Evolutionary conservation across 2,329 filamentous ascomycete species (phyloP).

Genomic region (Lachnellula suecica): DNA sequence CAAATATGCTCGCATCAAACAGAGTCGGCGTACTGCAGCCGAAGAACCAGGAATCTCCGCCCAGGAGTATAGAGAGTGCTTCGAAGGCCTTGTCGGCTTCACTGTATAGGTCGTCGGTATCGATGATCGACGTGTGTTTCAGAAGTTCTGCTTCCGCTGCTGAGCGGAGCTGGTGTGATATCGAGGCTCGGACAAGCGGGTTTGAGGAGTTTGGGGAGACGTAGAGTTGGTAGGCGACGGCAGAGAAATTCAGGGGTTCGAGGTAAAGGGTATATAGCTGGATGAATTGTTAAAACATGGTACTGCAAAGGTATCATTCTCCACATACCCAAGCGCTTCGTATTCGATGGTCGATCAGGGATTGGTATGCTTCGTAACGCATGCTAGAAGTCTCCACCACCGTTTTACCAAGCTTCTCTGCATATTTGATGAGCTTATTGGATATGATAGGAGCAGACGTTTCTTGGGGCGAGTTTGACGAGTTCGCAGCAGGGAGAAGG

Average conservation of each 20-base stretch:
- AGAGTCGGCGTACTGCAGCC: slow-evolving; percentile 55
- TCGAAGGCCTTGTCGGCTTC: slow-evolving; percentile 63
- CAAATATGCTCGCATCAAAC: slow-evolving; percentile 88
- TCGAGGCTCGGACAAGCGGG: slow-evolving; percentile 58
- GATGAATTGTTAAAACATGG: slow-evolving; percentile 2
- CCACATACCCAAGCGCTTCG: slow-evolving; percentile 77
- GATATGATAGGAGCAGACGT: slow-evolving; percentile 52
- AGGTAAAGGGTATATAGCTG: slow-evolving; percentile 83
- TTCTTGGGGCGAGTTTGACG: slow-evolving; percentile 33
- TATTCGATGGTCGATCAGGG: slow-evolving; percentile 74
- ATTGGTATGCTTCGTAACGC: slow-evolving; percentile 68
- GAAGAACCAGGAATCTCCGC: slow-evolving; percentile 61
- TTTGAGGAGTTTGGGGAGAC: slow-evolving; percentile 64
- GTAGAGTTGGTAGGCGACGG: slow-evolving; percentile 71
- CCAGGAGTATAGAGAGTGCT: slow-evolving; percentile 59
- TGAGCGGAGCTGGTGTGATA: slow-evolving; percentile 64
- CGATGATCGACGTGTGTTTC: slow-evolving; percentile 58
- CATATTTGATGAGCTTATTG: slow-evolving; percentile 69
- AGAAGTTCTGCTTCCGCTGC: slow-evolving; percentile 76
- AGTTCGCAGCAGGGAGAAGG: slow-evolving; percentile 57
- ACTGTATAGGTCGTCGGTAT: slow-evolving; percentile 54
- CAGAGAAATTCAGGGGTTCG: slow-evolving; percentile 59
- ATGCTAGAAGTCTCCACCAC: slow-evolving; percentile 48
- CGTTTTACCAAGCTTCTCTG: slow-evolving; percentile 47
- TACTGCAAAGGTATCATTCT: not conserved